Conservation (phyloP, 78 protist species). For the Parvularia atlantis region DNA sequence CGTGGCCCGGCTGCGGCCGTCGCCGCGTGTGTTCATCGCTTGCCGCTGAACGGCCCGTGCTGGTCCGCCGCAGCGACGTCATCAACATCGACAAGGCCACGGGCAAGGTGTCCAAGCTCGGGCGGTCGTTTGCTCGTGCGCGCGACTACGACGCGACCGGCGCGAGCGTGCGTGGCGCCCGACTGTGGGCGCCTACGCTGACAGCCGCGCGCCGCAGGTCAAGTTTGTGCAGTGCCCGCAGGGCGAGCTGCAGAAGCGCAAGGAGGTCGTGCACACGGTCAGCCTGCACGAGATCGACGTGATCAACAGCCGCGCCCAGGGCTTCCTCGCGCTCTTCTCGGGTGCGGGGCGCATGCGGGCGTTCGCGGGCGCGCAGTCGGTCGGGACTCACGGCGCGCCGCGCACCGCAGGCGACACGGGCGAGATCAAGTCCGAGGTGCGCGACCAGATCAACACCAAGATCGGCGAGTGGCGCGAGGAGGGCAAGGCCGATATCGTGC, state of each 20-base stretch:
- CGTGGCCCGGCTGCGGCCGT: background rate
- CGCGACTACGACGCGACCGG: conserved; percentile 94
- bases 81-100: conserved; percentile 94
- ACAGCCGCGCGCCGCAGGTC: conserved; percentile 79
- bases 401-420: conserved; percentile 89
- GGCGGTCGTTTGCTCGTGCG: conserved; percentile 81
- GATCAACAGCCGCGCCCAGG: conserved; percentile 92
- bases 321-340: conserved; percentile 88
- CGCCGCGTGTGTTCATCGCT: too few relatives aligned
- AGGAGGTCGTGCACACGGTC: conserved; percentile 94
- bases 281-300: conserved; percentile 98
- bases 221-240: conserved; percentile 97
- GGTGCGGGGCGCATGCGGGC: too few relatives aligned
- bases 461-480: conserved; percentile 98
- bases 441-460: conserved; percentile 93
- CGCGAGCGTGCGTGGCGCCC: conserved; percentile 19
- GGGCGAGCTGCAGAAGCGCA: conserved; percentile 97
- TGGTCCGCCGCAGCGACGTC: conserved; percentile 56
- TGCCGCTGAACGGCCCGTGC: too few relatives aligned
- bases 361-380: too few relatives aligned
- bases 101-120: conserved; percentile 88
- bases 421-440: conserved; percentile 97
- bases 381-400: conserved; percentile 31
- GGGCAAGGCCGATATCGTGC: conserved; percentile 99
- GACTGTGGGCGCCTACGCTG: too few relatives aligned